Conservation (phyloP, 176 grass and related monocot species). For the Aegilops umbellulata region DNA sequence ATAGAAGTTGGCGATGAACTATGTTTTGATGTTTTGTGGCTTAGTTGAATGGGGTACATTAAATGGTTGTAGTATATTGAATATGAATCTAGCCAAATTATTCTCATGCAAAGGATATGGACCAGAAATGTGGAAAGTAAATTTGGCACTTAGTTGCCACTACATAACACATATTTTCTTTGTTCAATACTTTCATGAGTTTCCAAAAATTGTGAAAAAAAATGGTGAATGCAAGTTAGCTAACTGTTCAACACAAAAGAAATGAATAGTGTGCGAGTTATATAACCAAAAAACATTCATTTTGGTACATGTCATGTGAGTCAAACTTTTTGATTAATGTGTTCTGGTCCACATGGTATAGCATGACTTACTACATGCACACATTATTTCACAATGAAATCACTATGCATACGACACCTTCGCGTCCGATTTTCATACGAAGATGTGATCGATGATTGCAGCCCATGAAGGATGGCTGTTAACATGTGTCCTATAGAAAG, state of each 20-base stretch:
- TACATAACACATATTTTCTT: background rate
- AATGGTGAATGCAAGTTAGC: no score
- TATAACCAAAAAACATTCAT: background rate
- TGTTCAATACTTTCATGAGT: background rate
- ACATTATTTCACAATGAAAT: background rate
- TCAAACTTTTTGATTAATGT: background rate
- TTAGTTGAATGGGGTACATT: background rate
- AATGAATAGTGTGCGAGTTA: background rate
- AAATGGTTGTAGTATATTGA: background rate
- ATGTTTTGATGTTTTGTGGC: background rate
- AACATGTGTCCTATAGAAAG: no score
- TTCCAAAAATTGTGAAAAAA: background rate
- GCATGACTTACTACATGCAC: background rate
- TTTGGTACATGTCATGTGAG: background rate
- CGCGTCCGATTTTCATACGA: background rate
- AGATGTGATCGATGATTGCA: background rate
- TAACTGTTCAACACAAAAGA: background rate
- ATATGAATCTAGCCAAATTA: background rate
- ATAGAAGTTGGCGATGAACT: background rate
- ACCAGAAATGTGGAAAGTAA: background rate
- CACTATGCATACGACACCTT: background rate
- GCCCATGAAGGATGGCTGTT: background rate
- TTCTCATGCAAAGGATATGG: background rate
- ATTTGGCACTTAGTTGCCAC: background rate
- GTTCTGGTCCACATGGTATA: background rate